Evolutionary conservation across 2,329 filamentous ascomycete species (phyloP), one percentile per base, ranked within the genome.

Genomic region (Zopfia rhizophila): DNA sequence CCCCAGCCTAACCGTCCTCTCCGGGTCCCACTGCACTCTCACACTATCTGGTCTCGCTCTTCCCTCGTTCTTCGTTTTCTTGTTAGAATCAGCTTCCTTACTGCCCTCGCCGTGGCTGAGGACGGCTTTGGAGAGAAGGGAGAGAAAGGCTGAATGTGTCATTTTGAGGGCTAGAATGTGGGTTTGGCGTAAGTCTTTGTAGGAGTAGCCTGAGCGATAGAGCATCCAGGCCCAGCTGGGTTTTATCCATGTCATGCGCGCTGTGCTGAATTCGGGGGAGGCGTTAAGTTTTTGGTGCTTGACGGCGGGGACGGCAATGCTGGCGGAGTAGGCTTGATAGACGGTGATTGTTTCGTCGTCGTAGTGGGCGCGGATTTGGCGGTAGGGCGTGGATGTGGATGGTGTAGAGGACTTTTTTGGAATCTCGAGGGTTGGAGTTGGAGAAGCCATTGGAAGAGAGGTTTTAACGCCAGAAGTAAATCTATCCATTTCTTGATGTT

Each of bases 231-330:
- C 71, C 78, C 82, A 87, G 47, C 77, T 81, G 0, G 83, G 83
- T 58, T 86, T 86, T 54, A 86, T 79, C 84, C 84, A 86, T 3
- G 83, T 86, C 82, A 85, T 86, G 38, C 83, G 78, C 1, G 66
- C 66, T n/a, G 72, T 70, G 11, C 67, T 73, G 68, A 85, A 86
- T 5, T 74, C 67, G 2, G 80, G 72, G 1, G 79, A 82, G 0
- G 81, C 78, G 35, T 77, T 68, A 28, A 87, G 77, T 7, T 70
- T 77, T 56, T 85, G 82, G 2, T 68, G 43, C 3, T 66, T 39
- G 5, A 86, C 72, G 4, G 83, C 83, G 3, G 80, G 72, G 11
- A 67, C 51, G 12, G 83, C 82, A 58, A 86, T 86, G 29, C 69
- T 55, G 14, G 66, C 27, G 18, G 75, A 76, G 68, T 86, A 86